These are phyloP conservation scores for Dianthus caryophyllus DNA, from an alignment of 148 eudicot genomes.

Conservation along the genomic window DNA sequence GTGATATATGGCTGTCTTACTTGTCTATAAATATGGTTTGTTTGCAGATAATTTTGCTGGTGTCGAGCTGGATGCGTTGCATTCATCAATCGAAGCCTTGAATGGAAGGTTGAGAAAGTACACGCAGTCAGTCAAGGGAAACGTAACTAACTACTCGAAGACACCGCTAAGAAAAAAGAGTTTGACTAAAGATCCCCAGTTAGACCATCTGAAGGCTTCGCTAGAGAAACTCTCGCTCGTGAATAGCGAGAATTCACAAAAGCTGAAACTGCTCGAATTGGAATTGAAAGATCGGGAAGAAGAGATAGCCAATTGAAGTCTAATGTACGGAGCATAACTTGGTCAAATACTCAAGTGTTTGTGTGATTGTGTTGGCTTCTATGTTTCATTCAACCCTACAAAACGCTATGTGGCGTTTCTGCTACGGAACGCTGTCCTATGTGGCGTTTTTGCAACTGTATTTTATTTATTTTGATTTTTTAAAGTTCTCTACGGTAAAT, in stretches of 20 bases:
- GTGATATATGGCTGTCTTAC: neutral
- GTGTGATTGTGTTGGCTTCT: too few species aligned
- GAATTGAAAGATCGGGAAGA: constrained; percentile 35
- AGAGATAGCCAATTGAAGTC: neutral
- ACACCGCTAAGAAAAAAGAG: constrained; percentile 32
- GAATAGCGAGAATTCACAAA: constrained; percentile 71
- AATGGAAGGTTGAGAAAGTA: constrained; percentile 66
- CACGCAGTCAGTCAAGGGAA: constrained; percentile 35
- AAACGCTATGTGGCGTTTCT: too few species aligned
- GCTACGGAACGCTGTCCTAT: too few species aligned
- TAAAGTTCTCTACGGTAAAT: too few species aligned
- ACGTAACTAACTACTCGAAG: constrained; percentile 32
- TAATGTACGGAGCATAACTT: too few species aligned
- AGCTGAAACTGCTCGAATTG: constrained; percentile 74
- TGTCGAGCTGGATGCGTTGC: constrained; percentile 82
- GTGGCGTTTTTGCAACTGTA: too few species aligned
- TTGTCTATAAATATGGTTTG: neutral
- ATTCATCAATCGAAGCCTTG: constrained; percentile 67
- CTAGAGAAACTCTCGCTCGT: constrained; percentile 76
- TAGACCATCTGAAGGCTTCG: constrained; percentile 59
- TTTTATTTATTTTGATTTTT: too few species aligned
- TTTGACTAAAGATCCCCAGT: constrained; percentile 42
- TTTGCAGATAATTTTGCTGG: constrained; percentile 67
- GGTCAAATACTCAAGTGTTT: too few species aligned
- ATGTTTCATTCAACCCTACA: too few species aligned